Base-by-base conservation (phyloP, 176 grass and related monocot species). In the Oryza punctata region DNA sequence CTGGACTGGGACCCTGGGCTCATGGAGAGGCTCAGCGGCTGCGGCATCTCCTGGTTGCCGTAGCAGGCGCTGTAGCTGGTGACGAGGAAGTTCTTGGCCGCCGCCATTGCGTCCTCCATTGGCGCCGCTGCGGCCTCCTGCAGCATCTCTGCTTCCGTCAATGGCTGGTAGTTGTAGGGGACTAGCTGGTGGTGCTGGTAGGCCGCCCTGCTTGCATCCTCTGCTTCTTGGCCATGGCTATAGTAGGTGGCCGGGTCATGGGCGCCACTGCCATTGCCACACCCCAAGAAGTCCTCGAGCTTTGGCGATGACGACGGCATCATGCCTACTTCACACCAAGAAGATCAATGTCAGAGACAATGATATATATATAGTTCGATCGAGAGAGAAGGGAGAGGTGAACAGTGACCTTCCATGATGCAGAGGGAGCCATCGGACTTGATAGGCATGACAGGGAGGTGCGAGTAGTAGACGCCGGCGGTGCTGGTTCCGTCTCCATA, bases 221-320 rank as follows among this genome's bases (percentile, higher is more conserved):
- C 74, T 41, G 40, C 40, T 32, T 83, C 79, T 41, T 83, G 84
- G 32, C 37, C 60, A 11, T 90, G 93, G 64, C 85, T 77, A 73
- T 91, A 98, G 85, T 94, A 94, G 32, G 82, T 85, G 67, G 72
- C 50, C 50, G 87, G 67, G 11, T 74, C 79, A 61, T 90, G 88
- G 1, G n/a, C n/a, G n/a, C 3, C 77, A 1, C 71, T 12, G 59
- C 44, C 89, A 88, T 80, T 84, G 80, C 87, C 85, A 72, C 93
- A 80, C 12, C 96, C 93, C 87, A 99, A 90, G 93, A 99, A 99
- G 67, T 99, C 96, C 89, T 99, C 96, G 10, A 99, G 89, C 87
- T 99, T 99, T n/a, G 93, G 96, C 21, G 87, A 91, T 78, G 83
- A 89, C 64, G 87, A 87, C 65, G 93, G 63, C 89, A 94, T 85